Evolutionary conservation across 257 asterid genomes (phyloP).

Genomic region (Nicotiana otophora): DNA sequence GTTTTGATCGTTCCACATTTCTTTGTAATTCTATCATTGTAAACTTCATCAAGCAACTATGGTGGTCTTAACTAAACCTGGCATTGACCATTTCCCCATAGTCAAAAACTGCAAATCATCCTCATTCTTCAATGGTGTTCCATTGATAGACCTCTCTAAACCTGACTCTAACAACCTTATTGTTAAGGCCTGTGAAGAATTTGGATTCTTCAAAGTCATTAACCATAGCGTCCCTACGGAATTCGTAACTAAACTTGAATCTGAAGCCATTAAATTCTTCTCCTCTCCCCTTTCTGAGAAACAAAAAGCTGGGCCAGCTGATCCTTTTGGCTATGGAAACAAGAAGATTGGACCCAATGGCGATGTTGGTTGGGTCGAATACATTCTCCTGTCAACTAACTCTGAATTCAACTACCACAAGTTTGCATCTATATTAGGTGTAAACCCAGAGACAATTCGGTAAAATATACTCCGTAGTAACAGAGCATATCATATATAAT

Average conservation of each 20-base stretch:
- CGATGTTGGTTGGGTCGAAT: conserved; percentile 25
- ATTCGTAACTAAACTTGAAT: conserved; percentile 11
- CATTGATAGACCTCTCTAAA: conserved; percentile 18
- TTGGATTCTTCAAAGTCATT: conserved; percentile 24
- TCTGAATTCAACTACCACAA: conserved; percentile 7
- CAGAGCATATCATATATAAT: background rate
- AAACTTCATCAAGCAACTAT: background rate
- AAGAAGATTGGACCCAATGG: conserved; percentile 21
- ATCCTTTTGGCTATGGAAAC: conserved; percentile 24
- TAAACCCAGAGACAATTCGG: conserved; percentile 7
- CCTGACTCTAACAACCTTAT: conserved; percentile 16
- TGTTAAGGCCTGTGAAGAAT: conserved; percentile 23
- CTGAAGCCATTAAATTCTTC: conserved; percentile 15
- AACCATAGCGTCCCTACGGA: conserved; percentile 19
- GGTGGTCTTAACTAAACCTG: conserved; percentile 13
- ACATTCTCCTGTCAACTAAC: conserved; percentile 11
- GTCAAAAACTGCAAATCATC: background rate
- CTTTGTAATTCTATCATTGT: background rate
- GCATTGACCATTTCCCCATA: conserved; percentile 23
- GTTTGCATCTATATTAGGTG: background rate
- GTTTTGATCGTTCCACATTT: background rate
- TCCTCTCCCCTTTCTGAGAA: conserved; percentile 14
- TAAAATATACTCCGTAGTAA: background rate
- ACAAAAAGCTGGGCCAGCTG: conserved; percentile 16
- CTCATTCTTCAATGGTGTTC: conserved; percentile 4